Evolutionary conservation across 2,329 filamentous ascomycete genomes (phyloP), one percentile per base, ranked within the genome.

Genomic region (Dactylellina haptotyla): DNA sequence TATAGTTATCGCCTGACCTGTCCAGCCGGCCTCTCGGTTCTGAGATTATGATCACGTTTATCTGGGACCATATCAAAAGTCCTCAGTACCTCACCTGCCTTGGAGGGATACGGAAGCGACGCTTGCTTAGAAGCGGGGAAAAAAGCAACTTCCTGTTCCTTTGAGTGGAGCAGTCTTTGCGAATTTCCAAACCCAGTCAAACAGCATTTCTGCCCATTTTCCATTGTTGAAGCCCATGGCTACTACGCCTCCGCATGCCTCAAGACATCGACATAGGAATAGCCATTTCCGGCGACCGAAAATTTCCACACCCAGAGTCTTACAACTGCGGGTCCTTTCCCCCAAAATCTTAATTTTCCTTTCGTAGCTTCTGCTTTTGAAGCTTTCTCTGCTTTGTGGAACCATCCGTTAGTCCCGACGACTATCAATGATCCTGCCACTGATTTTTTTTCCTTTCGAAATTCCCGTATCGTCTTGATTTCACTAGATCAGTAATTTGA

Each of bases 11-110:
- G 67, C 59, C 67, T 72, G 67, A 72, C 67, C 67, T 72, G 67
- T 72, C 54, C 67, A 72, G 67, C 67, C 43, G 67, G 67, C 34
- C 67, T 48, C 58, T 72, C 59, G 67, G 59, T 61, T 72, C 67
- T 72, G 34, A 58, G 67, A 72, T 63, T 71, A 53, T 72, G 67
- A 72, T 72, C 67, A 72, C 67, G 67, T 72, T 72, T 72, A 61
- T 72, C 54, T 58, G 53, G 59, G 32, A 45, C 59, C 45, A 30
- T 72, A 72, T 72, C 67, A 23, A 37, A 46, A 54, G 50, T 39
- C 30, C 28, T 34, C 23, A 23, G 30, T 72, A 61, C 50, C 58
- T 59, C 59, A 72, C 59, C 67, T 72, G 53, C 67, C 59, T 43
- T 12, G 51, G 59, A 72, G 41, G 59, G 67, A 59, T 65, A 72